Conservation (phyloP, 2,329 filamentous ascomycete genomes). For the Lachnellula arida region DNA sequence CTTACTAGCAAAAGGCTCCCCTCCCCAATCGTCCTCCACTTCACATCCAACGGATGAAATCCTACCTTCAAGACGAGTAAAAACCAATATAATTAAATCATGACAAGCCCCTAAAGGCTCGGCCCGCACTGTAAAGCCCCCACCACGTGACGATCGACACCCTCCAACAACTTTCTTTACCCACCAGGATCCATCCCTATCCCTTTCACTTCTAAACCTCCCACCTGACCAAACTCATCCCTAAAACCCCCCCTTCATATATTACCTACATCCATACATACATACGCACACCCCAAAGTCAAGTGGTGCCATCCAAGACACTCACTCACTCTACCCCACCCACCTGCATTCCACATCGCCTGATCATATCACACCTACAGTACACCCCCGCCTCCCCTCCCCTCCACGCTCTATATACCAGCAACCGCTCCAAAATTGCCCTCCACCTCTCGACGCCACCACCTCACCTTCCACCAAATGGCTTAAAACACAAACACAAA, state of each 20-base stretch:
- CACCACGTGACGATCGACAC: neutral
- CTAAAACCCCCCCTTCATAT: no score
- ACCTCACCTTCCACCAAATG: neutral
- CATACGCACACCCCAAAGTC: neutral
- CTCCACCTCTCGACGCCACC: no score
- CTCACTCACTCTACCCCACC: neutral
- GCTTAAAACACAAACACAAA: conserved; percentile 3
- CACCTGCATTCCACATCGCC: neutral
- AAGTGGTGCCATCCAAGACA: neutral
- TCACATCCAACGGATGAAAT: no score
- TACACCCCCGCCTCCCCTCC: neutral
- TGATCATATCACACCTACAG: neutral
- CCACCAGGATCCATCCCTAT: neutral
- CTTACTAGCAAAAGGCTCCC: no score
- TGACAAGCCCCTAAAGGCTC: neutral
- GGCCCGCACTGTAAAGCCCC: neutral
- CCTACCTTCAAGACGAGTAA: no score
- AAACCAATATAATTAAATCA: neutral
- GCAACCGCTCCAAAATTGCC: neutral
- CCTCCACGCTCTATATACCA: neutral
- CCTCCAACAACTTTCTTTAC: neutral
- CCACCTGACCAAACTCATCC: neutral
- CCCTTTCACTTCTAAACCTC: neutral
- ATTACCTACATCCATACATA: no score
- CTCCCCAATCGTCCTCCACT: no score